Conservation (phyloP, 345 rosid genomes). For the Acer negundo region DNA sequence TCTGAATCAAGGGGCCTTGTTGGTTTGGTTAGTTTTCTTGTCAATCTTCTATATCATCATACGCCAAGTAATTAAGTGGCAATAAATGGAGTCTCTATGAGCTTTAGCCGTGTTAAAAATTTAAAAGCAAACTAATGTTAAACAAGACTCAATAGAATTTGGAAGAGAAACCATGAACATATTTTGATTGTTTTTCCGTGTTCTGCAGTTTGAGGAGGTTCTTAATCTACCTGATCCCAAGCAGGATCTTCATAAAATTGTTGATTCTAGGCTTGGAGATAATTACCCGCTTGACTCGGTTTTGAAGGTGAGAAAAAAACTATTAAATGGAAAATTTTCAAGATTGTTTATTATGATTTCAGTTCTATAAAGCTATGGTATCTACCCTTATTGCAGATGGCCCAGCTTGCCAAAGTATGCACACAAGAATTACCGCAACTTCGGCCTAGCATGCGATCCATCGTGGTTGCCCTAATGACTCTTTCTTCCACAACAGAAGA, state of each 20-base stretch:
- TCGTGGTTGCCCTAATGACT: conserved; percentile 85
- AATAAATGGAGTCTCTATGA: neutral
- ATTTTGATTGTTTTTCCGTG: neutral
- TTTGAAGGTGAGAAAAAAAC: conserved; percentile 52
- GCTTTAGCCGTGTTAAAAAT: neutral
- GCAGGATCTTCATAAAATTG: conserved; percentile 57
- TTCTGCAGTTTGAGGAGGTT: conserved; percentile 69
- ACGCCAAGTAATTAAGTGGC: conserved; percentile 1
- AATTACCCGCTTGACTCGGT: conserved; percentile 71
- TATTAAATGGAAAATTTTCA: neutral
- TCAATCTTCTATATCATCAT: neutral
- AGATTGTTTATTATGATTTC: neutral
- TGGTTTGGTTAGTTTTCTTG: conserved; percentile 63
- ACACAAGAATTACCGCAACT: conserved; percentile 77
- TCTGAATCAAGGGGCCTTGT: conserved; percentile 84
- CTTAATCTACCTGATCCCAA: conserved; percentile 58
- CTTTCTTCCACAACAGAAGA: conserved; percentile 83
- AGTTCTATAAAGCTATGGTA: conserved; percentile 9
- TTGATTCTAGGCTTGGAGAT: conserved; percentile 79
- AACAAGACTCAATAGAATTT: neutral
- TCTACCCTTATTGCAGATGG: conserved; percentile 58
- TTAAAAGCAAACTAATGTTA: neutral
- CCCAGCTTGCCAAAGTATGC: conserved; percentile 84
- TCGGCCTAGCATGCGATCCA: conserved; percentile 86
- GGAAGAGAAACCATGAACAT: neutral